Conservation (phyloP, 208 protist genomes). For the Crithidia bombi region DNA sequence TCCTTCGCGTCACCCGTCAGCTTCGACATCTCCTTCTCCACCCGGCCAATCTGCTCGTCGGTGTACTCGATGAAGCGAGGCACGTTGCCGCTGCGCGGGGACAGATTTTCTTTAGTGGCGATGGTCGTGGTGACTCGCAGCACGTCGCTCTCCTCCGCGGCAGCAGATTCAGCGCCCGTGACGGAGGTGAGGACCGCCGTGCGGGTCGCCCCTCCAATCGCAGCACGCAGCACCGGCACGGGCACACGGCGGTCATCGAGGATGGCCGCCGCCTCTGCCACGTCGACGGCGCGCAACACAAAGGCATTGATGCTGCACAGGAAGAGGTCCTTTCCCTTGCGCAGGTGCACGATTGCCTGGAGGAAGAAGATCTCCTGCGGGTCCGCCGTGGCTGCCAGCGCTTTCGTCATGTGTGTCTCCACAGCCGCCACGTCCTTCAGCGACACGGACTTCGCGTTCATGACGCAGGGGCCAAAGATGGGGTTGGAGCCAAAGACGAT, state of each 20-base stretch:
- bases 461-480: conserved; percentile 60
- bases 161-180: conserved; percentile 36
- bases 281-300: conserved; percentile 37
- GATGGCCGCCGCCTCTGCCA: conserved; percentile 42
- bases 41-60: conserved; percentile 34
- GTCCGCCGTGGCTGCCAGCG: conserved; percentile 33
- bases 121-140: conserved; percentile 38
- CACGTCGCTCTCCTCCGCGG: conserved; percentile 36
- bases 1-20: conserved; percentile 30
- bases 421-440: conserved; percentile 34
- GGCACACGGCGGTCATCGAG: conserved; percentile 51
- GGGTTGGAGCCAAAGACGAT: conserved; percentile 61
- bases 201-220: conserved; percentile 55
- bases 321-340: conserved; percentile 30
- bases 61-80: conserved; percentile 67
- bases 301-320: conserved; percentile 47
- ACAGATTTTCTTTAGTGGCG: conserved; percentile 40
- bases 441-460: conserved; percentile 35
- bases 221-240: conserved; percentile 42
- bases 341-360: conserved; percentile 45
- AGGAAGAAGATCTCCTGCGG: conserved; percentile 43
- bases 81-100: conserved; percentile 67
- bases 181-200: conserved; percentile 37
- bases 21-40: conserved; percentile 31
- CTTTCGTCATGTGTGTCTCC: conserved; percentile 29